Base-by-base conservation (phyloP, 768 basidiomycete genomes). In the Phaeolepiota aurea region DNA sequence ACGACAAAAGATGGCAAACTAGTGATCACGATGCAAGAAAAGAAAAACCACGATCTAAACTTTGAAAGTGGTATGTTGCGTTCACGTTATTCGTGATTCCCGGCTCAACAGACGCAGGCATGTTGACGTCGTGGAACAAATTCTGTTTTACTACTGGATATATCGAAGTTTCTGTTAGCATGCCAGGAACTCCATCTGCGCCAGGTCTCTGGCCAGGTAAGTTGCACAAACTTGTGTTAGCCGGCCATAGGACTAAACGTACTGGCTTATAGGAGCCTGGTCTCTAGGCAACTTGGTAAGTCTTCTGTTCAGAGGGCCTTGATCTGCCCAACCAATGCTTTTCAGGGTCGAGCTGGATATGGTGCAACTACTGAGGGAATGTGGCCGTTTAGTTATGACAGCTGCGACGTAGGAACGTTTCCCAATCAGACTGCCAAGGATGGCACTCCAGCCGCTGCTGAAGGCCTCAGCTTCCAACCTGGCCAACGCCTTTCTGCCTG, bases 71-170 rank as follows among this genome's bases (percentile, higher is more conserved):
- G 84, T 69, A 62, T 54, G 78, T 58, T 45, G 20, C 34, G 40
- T 70, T 69, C 20, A 68, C 43, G 59, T 12, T 2, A 42, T 40
- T 47, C 15, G 40, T 37, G 12, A 35, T 20, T 20, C 37, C 46
- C 20, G 51, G 15, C 39, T 49, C 19, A 38, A 16, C 42, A 18
- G 16, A 38, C 14, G 36, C 43, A 74, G 79, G 77, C 25, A 82
- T 83, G 81, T 40, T 92, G 7, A 79, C 84, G 49, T 74, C 80
- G 10, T 96, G 93, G 92, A 94, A 96, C 63, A 89, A 96, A 62
- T 62, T 96, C 41, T 98, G 93, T 63, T 96, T 92, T 63, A 93
- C 81, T 12, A 90, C 89, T 0, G 91, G 89, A 2, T 91, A 92
- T 54, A 66, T 97, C 42, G 96, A 96, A 62, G 77, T 83, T 2